A percentile compares a stretch with the other conserved stretches of the same genome.
Conservation (phyloP, 352 stramenopile species). For the Pythium aquatile region DNA sequence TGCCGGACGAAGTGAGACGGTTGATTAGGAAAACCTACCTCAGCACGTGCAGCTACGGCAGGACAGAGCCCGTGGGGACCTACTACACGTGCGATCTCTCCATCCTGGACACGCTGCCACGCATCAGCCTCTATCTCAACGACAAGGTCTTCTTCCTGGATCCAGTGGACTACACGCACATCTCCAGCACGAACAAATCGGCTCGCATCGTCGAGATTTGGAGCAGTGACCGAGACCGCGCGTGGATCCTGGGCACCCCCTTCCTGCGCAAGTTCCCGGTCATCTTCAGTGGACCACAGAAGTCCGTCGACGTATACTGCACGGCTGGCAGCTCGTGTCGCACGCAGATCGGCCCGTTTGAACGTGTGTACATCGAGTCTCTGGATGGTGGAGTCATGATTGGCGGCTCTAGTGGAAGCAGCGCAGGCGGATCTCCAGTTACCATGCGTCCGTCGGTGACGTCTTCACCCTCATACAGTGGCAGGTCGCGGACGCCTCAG, state of each 20-base stretch:
- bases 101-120: neutral
- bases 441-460: neutral
- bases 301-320: neutral
- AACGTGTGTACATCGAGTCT: neutral
- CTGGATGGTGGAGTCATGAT: too few species aligned
- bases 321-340: neutral
- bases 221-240: neutral
- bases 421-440: too few species aligned
- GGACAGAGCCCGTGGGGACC: neutral
- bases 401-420: too few species aligned
- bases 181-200: neutral
- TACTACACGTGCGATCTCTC: neutral
- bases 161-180: slow-evolving; percentile 12
- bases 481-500: neutral
- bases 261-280: slow-evolving; percentile 9
- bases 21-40: slow-evolving; percentile 2
- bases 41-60: neutral
- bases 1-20: slow-evolving; percentile 4
- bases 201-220: slow-evolving; percentile 7
- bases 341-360: neutral
- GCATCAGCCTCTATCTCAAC: slow-evolving; percentile 9
- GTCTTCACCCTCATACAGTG: neutral
- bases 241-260: slow-evolving; percentile 9
- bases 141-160: slow-evolving; percentile 11
- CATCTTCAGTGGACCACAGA: neutral